Conservation (phyloP, 2,329 filamentous ascomycete genomes). For the Plectosphaerella sp. region DNA sequence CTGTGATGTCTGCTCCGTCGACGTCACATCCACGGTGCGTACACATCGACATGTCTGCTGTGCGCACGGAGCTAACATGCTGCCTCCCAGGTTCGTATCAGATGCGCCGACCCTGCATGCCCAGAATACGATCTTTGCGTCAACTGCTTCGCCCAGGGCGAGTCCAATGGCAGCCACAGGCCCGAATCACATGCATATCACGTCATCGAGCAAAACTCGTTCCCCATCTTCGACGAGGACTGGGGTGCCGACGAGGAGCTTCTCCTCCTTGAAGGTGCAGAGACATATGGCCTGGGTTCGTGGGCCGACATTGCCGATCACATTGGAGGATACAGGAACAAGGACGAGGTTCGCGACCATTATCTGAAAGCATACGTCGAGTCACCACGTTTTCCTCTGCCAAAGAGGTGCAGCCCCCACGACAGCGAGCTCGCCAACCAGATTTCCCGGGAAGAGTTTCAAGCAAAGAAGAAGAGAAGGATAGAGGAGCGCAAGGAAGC, state of each 20-base stretch:
- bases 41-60: not conserved
- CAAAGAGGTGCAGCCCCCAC: conserved; percentile 76
- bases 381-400: conserved; percentile 78
- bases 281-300: conserved; percentile 92
- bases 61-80: conserved; percentile 5
- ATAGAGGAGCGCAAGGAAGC: conserved; percentile 90
- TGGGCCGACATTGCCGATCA: conserved; percentile 99
- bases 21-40: conserved; percentile 93
- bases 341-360: conserved; percentile 93
- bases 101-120: conserved; percentile 78
- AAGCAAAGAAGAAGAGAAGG: conserved; percentile 83
- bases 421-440: conserved; percentile 75
- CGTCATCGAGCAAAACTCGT: conserved; percentile 97
- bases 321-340: conserved; percentile 89
- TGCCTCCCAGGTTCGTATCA: conserved; percentile 73
- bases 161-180: conserved; percentile 77
- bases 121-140: conserved; percentile 97
- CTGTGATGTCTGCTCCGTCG: conserved; percentile 93
- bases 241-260: conserved; percentile 98
- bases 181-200: conserved; percentile 82
- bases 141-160: conserved; percentile 83
- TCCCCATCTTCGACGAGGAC: conserved; percentile 89
- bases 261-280: conserved; percentile 86
- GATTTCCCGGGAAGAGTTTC: conserved; percentile 88
- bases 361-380: conserved; percentile 86